phyloP scores from a whole-genome alignment of 2,329 filamentous ascomycete genomes.

The Endoconidiophora laricicola region DNA sequence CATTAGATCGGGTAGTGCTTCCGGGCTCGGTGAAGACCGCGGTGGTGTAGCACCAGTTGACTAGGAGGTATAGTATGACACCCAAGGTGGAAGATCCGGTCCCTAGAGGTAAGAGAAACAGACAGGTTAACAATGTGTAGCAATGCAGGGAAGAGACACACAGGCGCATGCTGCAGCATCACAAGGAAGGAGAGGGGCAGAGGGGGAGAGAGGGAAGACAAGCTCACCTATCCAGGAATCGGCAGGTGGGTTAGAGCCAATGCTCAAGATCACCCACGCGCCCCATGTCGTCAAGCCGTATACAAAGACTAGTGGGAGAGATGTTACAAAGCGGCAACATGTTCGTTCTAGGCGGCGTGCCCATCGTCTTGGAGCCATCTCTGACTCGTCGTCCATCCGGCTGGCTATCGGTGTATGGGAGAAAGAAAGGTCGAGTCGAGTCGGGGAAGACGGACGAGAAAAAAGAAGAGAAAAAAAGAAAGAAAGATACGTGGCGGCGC shows the following conservation, averaged over 20 bases:
- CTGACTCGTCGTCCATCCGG: slow-evolving; percentile 17
- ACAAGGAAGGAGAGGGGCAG: background rate
- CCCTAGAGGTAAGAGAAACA: slow-evolving; percentile 23
- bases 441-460: background rate
- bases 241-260: slow-evolving; percentile 42
- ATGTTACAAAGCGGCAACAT: slow-evolving; percentile 64
- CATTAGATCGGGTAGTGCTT: slow-evolving; percentile 43
- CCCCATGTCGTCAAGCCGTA: slow-evolving; percentile 89
- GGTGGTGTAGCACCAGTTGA: slow-evolving; percentile 79
- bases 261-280: slow-evolving; percentile 65
- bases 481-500: background rate
- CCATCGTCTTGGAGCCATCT: slow-evolving; percentile 41
- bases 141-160: background rate
- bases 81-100: slow-evolving; percentile 43
- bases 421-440: background rate
- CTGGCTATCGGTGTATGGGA: slow-evolving; percentile 16
- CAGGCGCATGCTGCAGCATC: background rate
- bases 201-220: slow-evolving; percentile 2
- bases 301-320: slow-evolving; percentile 78
- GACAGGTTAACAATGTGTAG: background rate
- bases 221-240: slow-evolving; percentile 41
- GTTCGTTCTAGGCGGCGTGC: slow-evolving; percentile 59
- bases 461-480: background rate
- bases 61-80: slow-evolving; percentile 54
- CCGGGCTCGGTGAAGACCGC: slow-evolving; percentile 90